phyloP scores from a whole-genome alignment of 306 rosid genomes.

The Crotalaria pallida region DNA sequence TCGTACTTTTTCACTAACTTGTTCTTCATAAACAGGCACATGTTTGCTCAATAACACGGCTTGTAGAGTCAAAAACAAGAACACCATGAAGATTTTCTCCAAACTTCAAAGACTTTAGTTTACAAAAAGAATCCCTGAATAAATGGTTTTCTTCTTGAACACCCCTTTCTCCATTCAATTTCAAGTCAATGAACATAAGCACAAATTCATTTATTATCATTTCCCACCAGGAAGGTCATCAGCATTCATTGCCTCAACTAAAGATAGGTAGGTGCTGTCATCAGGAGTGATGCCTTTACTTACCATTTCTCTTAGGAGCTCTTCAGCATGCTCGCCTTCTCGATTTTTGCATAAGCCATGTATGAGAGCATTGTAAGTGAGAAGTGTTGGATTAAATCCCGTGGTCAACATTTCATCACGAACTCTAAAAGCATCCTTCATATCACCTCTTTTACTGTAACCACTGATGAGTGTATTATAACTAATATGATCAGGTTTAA shows the following conservation, averaged over 20 bases:
- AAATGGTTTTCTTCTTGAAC: constrained; percentile 11
- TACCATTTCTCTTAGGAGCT: constrained; percentile 77
- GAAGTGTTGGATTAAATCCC: constrained; percentile 84
- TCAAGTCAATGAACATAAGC: constrained; percentile 9
- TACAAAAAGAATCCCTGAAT: constrained; percentile 3
- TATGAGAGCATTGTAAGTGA: constrained; percentile 85
- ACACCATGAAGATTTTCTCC: not conserved
- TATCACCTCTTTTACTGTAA: constrained; percentile 68
- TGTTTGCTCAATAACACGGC: constrained; percentile 1
- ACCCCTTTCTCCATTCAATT: constrained; percentile 1
- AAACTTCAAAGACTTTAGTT: constrained; percentile 8
- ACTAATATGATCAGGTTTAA: constrained; percentile 79
- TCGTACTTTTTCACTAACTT: constrained; percentile 4
- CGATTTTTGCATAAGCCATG: constrained; percentile 64
- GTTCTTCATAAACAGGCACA: constrained; percentile 8
- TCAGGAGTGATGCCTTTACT: constrained; percentile 69
- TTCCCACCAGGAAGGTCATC: constrained; percentile 31
- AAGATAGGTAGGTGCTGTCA: constrained; percentile 65
- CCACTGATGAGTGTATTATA: constrained; percentile 84
- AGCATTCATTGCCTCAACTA: constrained; percentile 52
- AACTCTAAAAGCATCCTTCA: constrained; percentile 70
- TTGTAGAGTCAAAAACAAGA: constrained; percentile 16
- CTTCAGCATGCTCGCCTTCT: constrained; percentile 73
- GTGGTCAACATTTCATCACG: constrained; percentile 66
- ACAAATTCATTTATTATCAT: constrained; percentile 32